These are phyloP conservation scores for Diaporthe aspalathi DNA, from an alignment of 2,329 filamentous ascomycete species.

Conservation along the genomic window DNA sequence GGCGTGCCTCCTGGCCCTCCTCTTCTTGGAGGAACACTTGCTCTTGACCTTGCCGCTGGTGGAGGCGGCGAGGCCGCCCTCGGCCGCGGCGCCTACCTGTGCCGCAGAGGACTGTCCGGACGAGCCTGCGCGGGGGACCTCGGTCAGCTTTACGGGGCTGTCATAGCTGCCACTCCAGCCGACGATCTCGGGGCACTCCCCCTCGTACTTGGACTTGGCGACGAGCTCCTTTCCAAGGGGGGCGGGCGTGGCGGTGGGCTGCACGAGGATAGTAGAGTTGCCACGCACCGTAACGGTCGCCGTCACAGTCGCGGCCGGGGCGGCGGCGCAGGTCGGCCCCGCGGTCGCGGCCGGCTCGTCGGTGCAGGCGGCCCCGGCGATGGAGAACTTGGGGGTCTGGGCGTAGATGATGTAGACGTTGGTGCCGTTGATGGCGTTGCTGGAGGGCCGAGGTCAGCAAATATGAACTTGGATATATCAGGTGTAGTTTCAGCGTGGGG, in stretches of 20 bases:
- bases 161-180: constrained; percentile 37
- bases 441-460: constrained; percentile 23
- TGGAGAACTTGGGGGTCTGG: constrained; percentile 53
- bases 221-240: constrained; percentile 7
- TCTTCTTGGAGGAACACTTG: constrained; percentile 35
- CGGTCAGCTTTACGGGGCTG: constrained; percentile 39
- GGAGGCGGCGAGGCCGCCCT: not conserved
- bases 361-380: constrained; percentile 48
- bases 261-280: constrained; percentile 33
- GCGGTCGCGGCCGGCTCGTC: constrained; percentile 40
- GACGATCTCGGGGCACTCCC: constrained; percentile 37
- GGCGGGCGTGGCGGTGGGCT: constrained; percentile 21
- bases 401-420: constrained; percentile 58
- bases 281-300: constrained; percentile 41
- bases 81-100: not conserved
- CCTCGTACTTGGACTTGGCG: constrained; percentile 25
- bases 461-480: not conserved
- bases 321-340: constrained; percentile 42
- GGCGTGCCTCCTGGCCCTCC: constrained; percentile 35
- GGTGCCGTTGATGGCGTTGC: constrained; percentile 58
- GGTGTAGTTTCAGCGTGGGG: no score
- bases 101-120: constrained; percentile 26
- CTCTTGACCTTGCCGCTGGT: constrained; percentile 10
- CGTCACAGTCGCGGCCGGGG: constrained; percentile 44
- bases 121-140: constrained; percentile 33